These are phyloP conservation scores for Helotiales sp. DNA, from an alignment of 2,329 filamentous ascomycete genomes.

Conservation along the genomic window DNA sequence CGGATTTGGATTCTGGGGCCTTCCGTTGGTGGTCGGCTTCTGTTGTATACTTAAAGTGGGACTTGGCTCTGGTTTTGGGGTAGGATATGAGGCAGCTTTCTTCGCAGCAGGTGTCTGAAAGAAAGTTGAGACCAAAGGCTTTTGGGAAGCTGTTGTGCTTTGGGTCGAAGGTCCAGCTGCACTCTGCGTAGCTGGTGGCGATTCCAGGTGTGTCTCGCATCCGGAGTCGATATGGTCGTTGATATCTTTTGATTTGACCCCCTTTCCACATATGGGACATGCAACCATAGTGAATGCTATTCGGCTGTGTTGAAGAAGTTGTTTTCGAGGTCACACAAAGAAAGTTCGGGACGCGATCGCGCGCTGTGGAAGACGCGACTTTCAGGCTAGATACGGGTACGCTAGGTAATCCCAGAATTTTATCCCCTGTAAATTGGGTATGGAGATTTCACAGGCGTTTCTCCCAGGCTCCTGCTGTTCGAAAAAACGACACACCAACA, in stretches of 20 bases:
- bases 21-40: conserved; percentile 35
- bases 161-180: conserved; percentile 40
- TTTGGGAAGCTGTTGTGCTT: conserved; percentile 44
- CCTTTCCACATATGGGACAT: conserved; percentile 79
- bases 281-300: conserved; percentile 49
- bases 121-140: conserved; percentile 52
- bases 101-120: conserved; percentile 63
- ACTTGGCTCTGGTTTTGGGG: conserved; percentile 34
- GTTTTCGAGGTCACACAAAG: not conserved
- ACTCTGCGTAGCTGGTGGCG: conserved; percentile 37
- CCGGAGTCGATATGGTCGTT: conserved; percentile 88
- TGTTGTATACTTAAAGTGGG: conserved; percentile 35
- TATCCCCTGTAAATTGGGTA: too few relatives aligned
- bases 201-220: conserved; percentile 68
- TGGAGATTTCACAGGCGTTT: too few relatives aligned
- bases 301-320: not conserved
- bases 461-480: too few relatives aligned
- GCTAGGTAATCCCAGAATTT: too few relatives aligned
- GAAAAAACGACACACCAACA: too few relatives aligned
- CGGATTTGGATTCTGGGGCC: conserved; percentile 20
- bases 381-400: not conserved
- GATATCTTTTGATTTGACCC: conserved; percentile 72
- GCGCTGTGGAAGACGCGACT: not conserved
- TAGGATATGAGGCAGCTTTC: conserved; percentile 39
- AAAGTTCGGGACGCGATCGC: not conserved